These are phyloP conservation scores for Colletotrichum lini DNA, from an alignment of 2,329 filamentous ascomycete genomes.

Conservation along the genomic window DNA sequence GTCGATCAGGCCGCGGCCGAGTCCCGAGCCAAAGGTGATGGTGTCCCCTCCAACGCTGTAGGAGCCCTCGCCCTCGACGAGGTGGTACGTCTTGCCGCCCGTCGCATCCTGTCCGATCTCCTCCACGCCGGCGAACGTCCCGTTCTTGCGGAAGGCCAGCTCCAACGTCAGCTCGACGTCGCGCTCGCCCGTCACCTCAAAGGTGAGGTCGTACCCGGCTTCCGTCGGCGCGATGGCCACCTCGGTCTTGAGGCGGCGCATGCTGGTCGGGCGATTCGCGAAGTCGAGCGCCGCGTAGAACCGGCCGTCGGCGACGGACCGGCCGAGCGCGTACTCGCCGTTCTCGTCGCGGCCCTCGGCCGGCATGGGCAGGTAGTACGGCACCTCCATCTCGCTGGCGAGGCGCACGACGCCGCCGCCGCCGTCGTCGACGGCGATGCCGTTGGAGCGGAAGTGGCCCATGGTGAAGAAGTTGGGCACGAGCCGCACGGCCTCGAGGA, in stretches of 20 bases:
- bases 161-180: slow-evolving; percentile 44
- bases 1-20: slow-evolving; percentile 36
- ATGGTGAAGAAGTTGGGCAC: slow-evolving; percentile 45
- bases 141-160: slow-evolving; percentile 41
- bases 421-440: slow-evolving; percentile 29
- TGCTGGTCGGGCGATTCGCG: slow-evolving; percentile 41
- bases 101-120: slow-evolving; percentile 7
- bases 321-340: slow-evolving; percentile 38
- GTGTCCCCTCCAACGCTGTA: slow-evolving; percentile 41
- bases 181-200: slow-evolving; percentile 43
- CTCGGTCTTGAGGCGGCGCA: slow-evolving; percentile 42
- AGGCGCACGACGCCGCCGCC: slow-evolving; percentile 33
- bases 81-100: slow-evolving; percentile 37
- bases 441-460: slow-evolving; percentile 44
- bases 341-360: slow-evolving; percentile 37
- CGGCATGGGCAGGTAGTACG: slow-evolving; percentile 44
- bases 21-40: slow-evolving; percentile 43
- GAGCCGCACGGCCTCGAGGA: slow-evolving; percentile 42
- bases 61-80: slow-evolving; percentile 37
- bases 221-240: slow-evolving; percentile 38
- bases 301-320: slow-evolving; percentile 41
- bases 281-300: slow-evolving; percentile 45
- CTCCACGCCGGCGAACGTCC: slow-evolving; percentile 34
- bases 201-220: slow-evolving; percentile 39
- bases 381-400: slow-evolving; percentile 42